Evolutionary conservation across 768 basidiomycete species (phyloP).

Genomic region (Hirschioporus abietinus): DNA sequence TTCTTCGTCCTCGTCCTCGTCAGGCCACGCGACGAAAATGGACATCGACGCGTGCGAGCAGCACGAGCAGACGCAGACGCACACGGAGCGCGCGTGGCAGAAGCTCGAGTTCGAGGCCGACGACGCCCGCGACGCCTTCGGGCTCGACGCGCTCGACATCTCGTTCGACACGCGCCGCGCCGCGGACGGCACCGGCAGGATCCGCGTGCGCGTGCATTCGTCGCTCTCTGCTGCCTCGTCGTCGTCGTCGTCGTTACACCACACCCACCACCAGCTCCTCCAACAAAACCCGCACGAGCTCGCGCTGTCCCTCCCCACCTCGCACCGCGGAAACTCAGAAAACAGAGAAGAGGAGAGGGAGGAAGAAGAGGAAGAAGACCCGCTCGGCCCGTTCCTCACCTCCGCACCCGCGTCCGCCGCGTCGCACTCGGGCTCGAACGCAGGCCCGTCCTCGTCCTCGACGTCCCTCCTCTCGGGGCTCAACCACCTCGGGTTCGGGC

Average conservation of each 20-base stretch:
- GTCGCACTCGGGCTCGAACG: neutral
- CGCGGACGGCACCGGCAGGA: conserved; percentile 67
- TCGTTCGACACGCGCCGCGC: conserved; percentile 64
- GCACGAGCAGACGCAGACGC: no score
- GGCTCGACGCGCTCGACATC: conserved; percentile 58
- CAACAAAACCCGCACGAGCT: neutral
- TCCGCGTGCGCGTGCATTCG: conserved; percentile 54
- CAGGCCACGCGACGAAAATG: no score
- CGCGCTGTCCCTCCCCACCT: neutral
- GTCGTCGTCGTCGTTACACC: conserved; percentile 31
- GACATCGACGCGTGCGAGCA: no score
- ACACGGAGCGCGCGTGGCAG: conserved; percentile 28
- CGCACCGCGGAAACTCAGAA: conserved; percentile 9
- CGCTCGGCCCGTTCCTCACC: neutral
- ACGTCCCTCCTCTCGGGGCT: conserved; percentile 6
- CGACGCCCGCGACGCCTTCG: conserved; percentile 38
- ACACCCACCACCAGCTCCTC: conserved; percentile 26
- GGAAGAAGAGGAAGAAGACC: conserved; percentile 7
- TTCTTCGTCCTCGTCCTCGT: neutral
- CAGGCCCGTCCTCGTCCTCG: no score
- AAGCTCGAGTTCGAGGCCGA: conserved; percentile 57
- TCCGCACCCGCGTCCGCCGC: conserved; percentile 8
- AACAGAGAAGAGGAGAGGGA: neutral
- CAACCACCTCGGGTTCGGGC: conserved; percentile 13
- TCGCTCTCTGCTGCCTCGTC: conserved; percentile 32